Base-by-base conservation (phyloP, 2,329 filamentous ascomycete species). In the Coniosporium tulheliwenetii region DNA sequence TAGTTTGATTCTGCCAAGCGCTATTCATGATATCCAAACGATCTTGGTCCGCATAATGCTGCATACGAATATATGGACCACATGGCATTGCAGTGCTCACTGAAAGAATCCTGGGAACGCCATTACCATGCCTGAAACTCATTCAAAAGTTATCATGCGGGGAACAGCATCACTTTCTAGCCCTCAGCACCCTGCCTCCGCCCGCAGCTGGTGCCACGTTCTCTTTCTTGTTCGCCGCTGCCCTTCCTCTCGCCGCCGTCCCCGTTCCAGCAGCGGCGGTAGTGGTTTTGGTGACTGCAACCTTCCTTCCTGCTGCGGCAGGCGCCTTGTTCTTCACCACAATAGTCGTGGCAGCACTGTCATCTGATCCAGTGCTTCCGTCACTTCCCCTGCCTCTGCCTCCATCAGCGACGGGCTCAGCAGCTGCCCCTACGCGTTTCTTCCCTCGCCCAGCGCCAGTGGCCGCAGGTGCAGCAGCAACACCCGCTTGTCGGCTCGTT, bases 291-390 rank as follows among this genome's bases (percentile, higher is more conserved):
- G 46, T 39, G 16, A 47, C 45, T 3, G 35, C 42, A 37, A 32
- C 43, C 54, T 69, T 77, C 37, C 64, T 59, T 10, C 64, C 59
- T 10, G 56, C 57, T 2, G 62, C 59, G n/a, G 54, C 45, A 4
- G 62, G 54, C 26, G 61, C 53, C 13, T 63, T 55, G 55, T 74
- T 79, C 56, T 71, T 71, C 36, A 36, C 52, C 30, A 80, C 66
- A 15, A 81, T 75, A 0, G 79, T 82, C 7, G 73, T 71, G 10
- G 71, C 57, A 14, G 55, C 72, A 56, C 77, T 83, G 5, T 62
- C 67, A 41, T 79, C 74, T 49, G 77, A 81, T 12, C 71, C 66
- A 52, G 77, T 77, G 53, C 77, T 81, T 42, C 64, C 66, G 48
- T 63, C 69, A 50, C 79, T 82, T 54, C 73, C 68, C 45, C 46